Conservation (phyloP, 2,329 filamentous ascomycete genomes). For the Lachnellula occidentalis region DNA sequence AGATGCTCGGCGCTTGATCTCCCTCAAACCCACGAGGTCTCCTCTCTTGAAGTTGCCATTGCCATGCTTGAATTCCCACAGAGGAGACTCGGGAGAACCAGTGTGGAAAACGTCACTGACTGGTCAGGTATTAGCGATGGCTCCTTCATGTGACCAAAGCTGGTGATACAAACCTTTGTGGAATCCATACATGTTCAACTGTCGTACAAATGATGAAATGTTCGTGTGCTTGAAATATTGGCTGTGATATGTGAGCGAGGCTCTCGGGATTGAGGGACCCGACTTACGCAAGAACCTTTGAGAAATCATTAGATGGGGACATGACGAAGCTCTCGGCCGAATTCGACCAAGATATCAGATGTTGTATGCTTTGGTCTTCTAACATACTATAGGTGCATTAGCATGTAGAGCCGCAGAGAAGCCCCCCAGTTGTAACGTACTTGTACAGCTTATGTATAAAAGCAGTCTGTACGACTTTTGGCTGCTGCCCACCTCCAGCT, state of each 20-base stretch:
- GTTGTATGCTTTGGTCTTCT: slow-evolving; percentile 86
- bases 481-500: slow-evolving; percentile 79
- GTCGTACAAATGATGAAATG: slow-evolving; percentile 95
- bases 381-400: slow-evolving; percentile 66
- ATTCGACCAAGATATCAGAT: slow-evolving; percentile 93
- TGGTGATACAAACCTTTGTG: slow-evolving; percentile 70
- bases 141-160: slow-evolving; percentile 17
- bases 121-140: slow-evolving; percentile 35
- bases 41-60: slow-evolving; percentile 96
- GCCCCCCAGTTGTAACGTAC: slow-evolving; percentile 45
- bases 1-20: slow-evolving; percentile 93
- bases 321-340: slow-evolving; percentile 97
- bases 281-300: slow-evolving; percentile 91
- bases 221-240: slow-evolving; percentile 99
- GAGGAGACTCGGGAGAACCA: slow-evolving; percentile 81
- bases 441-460: slow-evolving; percentile 99
- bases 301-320: slow-evolving; percentile 95
- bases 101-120: slow-evolving; percentile 99
- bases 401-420: neutral
- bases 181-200: slow-evolving; percentile 99
- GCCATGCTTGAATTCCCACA: slow-evolving; percentile 99
- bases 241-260: slow-evolving; percentile 41
- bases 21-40: slow-evolving; percentile 81
- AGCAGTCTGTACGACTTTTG: slow-evolving; percentile 96
- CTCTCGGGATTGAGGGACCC: slow-evolving; percentile 1